A percentile compares a stretch with the other conserved stretches of the same genome.
Conservation (phyloP, 164 flowering plant genomes). For the Tinospora cordifolia region DNA sequence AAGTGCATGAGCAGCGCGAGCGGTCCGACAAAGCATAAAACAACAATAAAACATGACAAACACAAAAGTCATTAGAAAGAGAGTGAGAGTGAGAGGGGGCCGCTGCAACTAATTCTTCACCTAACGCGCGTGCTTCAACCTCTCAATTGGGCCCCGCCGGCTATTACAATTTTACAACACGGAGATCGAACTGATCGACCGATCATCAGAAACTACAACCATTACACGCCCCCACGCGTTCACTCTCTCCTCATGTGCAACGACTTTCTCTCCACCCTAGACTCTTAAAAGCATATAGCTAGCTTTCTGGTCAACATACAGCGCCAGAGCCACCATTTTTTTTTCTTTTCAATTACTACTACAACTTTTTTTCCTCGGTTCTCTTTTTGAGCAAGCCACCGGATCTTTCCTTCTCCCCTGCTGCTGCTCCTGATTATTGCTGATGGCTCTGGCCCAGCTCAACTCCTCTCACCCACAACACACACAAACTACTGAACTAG, state of each 20-base stretch:
- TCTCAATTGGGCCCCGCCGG: background rate
- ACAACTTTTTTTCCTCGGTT: background rate
- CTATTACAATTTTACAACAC: too few species aligned
- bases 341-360: background rate
- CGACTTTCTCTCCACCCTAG: constrained; percentile 9
- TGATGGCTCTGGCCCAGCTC: background rate
- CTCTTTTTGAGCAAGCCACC: constrained; percentile 2
- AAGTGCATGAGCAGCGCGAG: background rate
- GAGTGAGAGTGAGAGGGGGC: background rate
- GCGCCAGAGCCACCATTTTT: constrained; percentile 6
- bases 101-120: background rate
- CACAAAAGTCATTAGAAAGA: background rate
- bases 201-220: background rate
- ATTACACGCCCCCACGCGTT: constrained; percentile 1
- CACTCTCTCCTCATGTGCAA: background rate
- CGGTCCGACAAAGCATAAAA: background rate
- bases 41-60: constrained; percentile 3
- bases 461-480: background rate
- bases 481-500: too few species aligned
- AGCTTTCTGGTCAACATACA: constrained; percentile 5
- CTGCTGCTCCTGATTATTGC: background rate
- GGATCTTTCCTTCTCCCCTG: background rate
- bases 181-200: too few species aligned
- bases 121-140: constrained; percentile 3
- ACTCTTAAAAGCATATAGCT: background rate